Conservation (phyloP, 768 basidiomycete genomes). For the Termitomyces eurrhizus region DNA sequence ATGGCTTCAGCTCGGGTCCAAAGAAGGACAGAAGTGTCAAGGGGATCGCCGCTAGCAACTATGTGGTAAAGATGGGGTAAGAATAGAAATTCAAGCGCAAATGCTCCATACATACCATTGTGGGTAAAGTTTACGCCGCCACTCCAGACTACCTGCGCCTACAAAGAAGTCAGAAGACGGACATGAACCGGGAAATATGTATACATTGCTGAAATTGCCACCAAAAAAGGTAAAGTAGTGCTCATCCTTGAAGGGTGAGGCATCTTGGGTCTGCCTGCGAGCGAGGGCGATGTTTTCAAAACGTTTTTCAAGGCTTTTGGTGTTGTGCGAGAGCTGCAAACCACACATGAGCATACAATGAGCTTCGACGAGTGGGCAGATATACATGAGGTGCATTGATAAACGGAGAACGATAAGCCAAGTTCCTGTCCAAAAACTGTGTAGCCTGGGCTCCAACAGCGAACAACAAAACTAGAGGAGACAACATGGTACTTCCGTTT, state of each 20-base stretch:
- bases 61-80: background rate
- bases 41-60: slow-evolving; percentile 1
- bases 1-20: slow-evolving; percentile 53
- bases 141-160: slow-evolving; percentile 1
- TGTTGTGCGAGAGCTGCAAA: background rate
- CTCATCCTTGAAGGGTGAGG: slow-evolving; percentile 8
- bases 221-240: slow-evolving; percentile 11
- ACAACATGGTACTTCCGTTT: background rate
- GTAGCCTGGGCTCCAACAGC: background rate
- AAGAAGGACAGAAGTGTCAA: background rate
- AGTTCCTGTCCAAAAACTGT: background rate
- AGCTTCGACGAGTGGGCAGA: background rate
- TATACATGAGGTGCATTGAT: background rate
- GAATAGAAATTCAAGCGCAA: background rate
- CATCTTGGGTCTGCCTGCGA: slow-evolving; percentile 8
- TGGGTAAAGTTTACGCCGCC: slow-evolving; percentile 1
- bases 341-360: background rate
- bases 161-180: background rate
- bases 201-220: slow-evolving; percentile 9
- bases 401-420: background rate
- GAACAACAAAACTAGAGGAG: background rate
- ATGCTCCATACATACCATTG: background rate
- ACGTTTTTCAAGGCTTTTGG: background rate
- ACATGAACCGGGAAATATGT: slow-evolving; percentile 23
- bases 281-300: slow-evolving; percentile 1